Evolutionary conservation across 2,329 filamentous ascomycete genomes (phyloP).

Genomic region (Magnaporthiopsis rhizophila): DNA sequence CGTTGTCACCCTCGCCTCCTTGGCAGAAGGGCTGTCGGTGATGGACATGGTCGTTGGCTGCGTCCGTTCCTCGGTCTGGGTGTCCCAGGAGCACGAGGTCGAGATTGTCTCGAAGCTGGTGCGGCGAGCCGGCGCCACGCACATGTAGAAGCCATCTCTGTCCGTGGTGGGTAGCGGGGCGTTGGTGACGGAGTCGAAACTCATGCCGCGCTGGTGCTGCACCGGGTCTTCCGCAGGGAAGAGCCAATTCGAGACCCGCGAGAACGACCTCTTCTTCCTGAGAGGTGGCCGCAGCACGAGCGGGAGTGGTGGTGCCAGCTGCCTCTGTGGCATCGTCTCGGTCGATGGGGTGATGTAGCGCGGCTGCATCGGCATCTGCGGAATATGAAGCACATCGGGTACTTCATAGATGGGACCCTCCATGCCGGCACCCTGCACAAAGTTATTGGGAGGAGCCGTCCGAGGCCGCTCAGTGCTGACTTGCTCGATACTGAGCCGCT

Average conservation of each 20-base stretch:
- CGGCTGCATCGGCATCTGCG: slow-evolving; percentile 8
- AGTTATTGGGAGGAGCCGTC: slow-evolving; percentile 25
- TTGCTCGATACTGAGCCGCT: slow-evolving; percentile 44
- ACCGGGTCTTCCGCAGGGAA: slow-evolving; percentile 30
- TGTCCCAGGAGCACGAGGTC: slow-evolving; percentile 42
- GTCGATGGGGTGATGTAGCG: slow-evolving; percentile 14
- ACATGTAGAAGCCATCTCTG: slow-evolving; percentile 52
- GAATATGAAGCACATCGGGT: slow-evolving; percentile 13
- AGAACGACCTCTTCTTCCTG: slow-evolving; percentile 61
- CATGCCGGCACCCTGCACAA: slow-evolving; percentile 10
- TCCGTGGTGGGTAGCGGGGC: slow-evolving; percentile 41
- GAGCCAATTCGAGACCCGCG: slow-evolving; percentile 52
- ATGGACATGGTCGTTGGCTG: slow-evolving; percentile 38
- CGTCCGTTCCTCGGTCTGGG: slow-evolving; percentile 25
- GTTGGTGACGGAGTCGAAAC: slow-evolving; percentile 46
- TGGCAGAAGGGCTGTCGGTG: slow-evolving; percentile 18
- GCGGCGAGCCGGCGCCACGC: slow-evolving; percentile 30
- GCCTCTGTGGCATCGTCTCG: slow-evolving; percentile 23
- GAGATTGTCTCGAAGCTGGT: slow-evolving; percentile 38
- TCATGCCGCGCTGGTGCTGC: slow-evolving; percentile 29
- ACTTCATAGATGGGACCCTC: slow-evolving; percentile 11
- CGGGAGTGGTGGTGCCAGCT: slow-evolving; percentile 47
- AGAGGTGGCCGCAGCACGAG: slow-evolving; percentile 51
- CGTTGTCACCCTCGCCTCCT: slow-evolving; percentile 8
- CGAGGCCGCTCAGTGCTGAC: slow-evolving; percentile 37